phyloP scores from a whole-genome alignment of 768 basidiomycete genomes.

The Suillus lakei region DNA sequence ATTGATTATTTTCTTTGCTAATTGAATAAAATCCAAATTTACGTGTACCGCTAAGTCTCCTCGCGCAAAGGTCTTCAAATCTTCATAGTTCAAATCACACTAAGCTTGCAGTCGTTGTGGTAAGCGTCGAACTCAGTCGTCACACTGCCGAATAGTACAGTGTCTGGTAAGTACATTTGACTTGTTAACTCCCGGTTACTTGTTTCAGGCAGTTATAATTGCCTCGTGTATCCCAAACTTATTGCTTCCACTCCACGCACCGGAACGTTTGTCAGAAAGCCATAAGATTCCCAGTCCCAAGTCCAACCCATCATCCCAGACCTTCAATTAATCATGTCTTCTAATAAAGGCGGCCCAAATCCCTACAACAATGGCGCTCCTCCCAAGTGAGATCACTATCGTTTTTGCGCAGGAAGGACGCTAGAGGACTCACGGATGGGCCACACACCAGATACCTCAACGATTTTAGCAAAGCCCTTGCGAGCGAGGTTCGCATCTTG shows the following conservation, averaged over 20 bases:
- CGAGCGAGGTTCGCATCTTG: slow-evolving; percentile 63
- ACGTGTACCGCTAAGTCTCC: too few species aligned
- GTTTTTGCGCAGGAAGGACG: slow-evolving; percentile 3
- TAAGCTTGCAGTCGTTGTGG: background rate
- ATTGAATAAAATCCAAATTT: too few species aligned
- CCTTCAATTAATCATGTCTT: slow-evolving; percentile 32
- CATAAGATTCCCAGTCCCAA: background rate
- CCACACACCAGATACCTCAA: slow-evolving; percentile 50
- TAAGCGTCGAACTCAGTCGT: background rate
- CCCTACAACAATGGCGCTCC: slow-evolving; percentile 39
- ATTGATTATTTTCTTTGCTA: too few species aligned
- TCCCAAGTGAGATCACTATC: slow-evolving; percentile 33
- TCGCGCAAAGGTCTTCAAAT: too few species aligned
- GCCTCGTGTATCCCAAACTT: slow-evolving; percentile 9
- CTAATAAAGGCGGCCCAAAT: slow-evolving; percentile 34
- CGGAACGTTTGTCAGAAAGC: background rate
- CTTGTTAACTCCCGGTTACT: background rate
- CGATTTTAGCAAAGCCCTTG: slow-evolving; percentile 67
- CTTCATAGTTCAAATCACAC: background rate
- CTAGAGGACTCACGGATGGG: slow-evolving; percentile 11
- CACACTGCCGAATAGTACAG: background rate
- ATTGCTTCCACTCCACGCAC: background rate
- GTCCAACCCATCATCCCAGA: background rate
- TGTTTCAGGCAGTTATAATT: background rate
- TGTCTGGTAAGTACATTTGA: background rate